Evolutionary conservation across 208 protist species (phyloP), one percentile per base, ranked within the genome.

Genomic region (Trypanosoma congolense): DNA sequence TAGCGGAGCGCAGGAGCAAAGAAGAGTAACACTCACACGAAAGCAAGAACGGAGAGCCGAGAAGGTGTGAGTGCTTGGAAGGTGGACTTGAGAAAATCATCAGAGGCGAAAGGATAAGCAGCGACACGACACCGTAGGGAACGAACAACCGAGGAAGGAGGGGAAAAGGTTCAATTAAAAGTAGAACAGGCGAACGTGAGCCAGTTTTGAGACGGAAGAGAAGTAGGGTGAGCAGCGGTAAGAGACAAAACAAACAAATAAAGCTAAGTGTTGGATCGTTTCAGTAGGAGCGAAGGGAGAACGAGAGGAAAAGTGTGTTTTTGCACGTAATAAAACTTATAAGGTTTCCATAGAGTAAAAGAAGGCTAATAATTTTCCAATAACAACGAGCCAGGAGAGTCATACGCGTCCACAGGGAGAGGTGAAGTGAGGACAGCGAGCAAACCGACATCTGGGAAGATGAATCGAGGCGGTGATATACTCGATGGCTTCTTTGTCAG

Each of bases 401-500:
- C 42, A 46, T n/a, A 46, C 8, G 42, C 21, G 42, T 9, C 6
- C 10, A 22, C 8, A 46, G 21, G 21, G 0, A 19, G 42, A 24
- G n/a, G 42, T 5, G 42, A 22, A 24, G 10, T 46, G 42, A 22
- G 42, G 5, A 46, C 21, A 46, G 21, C 8, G 21, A n/a, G n/a
- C n/a, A n/a, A n/a, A n/a, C n/a, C n/a, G 21, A 46, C 5, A 9
- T 46, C 21, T 46, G 10, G 6, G 42, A n/a, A 46, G 42, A 46
- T 46, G 40, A 55, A 24, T 36, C 12, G 44, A 16, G 24, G 30
- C 21, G 51, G 24, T 26, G 60, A 58, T 53, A 53, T 65, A 53
- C 60, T 65, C 49, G 60, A 65, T 33, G 51, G 43, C 29, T 57
- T 65, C 25, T 65, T 65, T 46, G 47, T 35, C 40, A 53, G 2